These are phyloP conservation scores for Leccinum rimulosum DNA, from an alignment of 768 basidiomycete genomes.

Conservation along the genomic window DNA sequence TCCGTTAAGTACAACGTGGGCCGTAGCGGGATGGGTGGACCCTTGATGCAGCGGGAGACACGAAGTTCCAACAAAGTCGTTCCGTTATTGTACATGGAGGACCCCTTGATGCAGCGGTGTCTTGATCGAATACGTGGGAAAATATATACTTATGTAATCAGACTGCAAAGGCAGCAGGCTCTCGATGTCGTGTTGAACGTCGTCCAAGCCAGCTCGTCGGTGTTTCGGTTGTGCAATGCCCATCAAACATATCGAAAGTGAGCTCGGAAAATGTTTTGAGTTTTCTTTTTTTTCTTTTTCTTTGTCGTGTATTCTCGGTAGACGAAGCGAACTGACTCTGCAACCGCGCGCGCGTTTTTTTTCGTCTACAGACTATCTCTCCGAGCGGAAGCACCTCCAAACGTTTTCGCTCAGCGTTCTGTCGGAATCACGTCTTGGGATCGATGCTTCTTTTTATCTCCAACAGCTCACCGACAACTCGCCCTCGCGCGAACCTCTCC, in stretches of 20 bases:
- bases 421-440: slow-evolving; percentile 90
- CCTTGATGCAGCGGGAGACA: background rate
- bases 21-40: background rate
- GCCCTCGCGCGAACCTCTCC: slow-evolving; percentile 81
- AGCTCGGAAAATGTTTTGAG: slow-evolving; percentile 21
- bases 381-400: slow-evolving; percentile 86
- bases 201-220: slow-evolving; percentile 15
- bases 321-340: background rate
- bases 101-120: background rate
- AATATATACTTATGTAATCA: slow-evolving; percentile 26
- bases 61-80: no score
- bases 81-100: no score
- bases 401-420: slow-evolving; percentile 78
- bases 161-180: slow-evolving; percentile 7
- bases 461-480: slow-evolving; percentile 72
- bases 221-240: slow-evolving; percentile 48
- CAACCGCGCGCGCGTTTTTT: background rate
- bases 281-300: background rate
- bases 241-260: slow-evolving; percentile 82
- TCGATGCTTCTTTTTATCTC: slow-evolving; percentile 93
- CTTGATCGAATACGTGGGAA: slow-evolving; percentile 8
- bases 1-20: background rate
- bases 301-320: background rate
- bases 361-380: slow-evolving; percentile 62
- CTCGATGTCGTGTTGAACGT: slow-evolving; percentile 21